These are phyloP conservation scores for Actinomortierella wolfii DNA, from an alignment of 371 early-diverging fungal genomes.

Conservation along the genomic window DNA sequence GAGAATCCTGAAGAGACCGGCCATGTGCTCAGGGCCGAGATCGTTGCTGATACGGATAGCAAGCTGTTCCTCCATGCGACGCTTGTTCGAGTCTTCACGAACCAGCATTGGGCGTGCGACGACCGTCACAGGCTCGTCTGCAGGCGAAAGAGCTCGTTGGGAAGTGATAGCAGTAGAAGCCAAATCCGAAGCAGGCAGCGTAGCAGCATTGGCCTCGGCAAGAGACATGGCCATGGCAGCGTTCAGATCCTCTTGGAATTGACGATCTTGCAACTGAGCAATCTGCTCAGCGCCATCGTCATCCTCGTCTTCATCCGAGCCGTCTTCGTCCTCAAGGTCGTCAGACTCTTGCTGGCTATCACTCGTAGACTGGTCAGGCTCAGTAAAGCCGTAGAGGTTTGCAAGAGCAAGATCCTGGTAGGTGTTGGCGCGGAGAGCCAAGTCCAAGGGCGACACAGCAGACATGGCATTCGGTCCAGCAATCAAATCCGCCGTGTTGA, in stretches of 20 bases:
- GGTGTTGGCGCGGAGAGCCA: slow-evolving; percentile 14
- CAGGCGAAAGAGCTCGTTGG: no score
- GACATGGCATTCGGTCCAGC: slow-evolving; percentile 27
- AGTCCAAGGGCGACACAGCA: slow-evolving; percentile 26
- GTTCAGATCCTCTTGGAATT: no score
- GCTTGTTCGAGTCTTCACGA: slow-evolving; percentile 37
- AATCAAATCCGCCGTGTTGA: slow-evolving; percentile 40
- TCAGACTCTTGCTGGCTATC: slow-evolving; percentile 7
- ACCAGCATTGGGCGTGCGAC: slow-evolving; percentile 1
- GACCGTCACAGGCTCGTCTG: not conserved
- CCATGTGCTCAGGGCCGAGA: slow-evolving; percentile 36
- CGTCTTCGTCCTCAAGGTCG: slow-evolving; percentile 4
- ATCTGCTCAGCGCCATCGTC: slow-evolving; percentile 3
- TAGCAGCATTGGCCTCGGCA: no score
- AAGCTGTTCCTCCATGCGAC: slow-evolving; percentile 42
- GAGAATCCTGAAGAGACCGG: slow-evolving; percentile 33
- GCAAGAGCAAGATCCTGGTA: slow-evolving; percentile 35
- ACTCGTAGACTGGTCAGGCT: not conserved
- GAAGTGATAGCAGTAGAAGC: no score
- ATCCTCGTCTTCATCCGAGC: slow-evolving; percentile 15
- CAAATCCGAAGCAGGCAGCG: no score
- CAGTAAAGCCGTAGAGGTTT: slow-evolving; percentile 34
- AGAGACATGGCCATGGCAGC: no score
- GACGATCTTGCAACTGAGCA: not conserved
- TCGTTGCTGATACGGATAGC: slow-evolving; percentile 37